Base-by-base conservation (phyloP, 805 yeast genomes). In the Candida khao-thaluensis region DNA sequence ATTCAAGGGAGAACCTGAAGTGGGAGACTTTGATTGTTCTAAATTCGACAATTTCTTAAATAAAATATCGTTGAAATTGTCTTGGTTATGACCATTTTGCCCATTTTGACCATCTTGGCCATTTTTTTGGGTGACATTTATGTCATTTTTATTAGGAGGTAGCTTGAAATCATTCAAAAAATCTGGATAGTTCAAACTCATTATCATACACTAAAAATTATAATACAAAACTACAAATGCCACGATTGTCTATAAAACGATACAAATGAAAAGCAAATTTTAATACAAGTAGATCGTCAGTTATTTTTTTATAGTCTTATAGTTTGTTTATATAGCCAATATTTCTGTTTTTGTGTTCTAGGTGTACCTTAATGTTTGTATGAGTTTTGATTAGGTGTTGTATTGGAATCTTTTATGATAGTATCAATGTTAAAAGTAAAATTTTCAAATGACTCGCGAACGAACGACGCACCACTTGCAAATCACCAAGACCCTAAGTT, bases 161-260 rank as follows among this genome's bases (percentile, higher is more conserved):
- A 45, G 36, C 9, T 34, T 40, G 22, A 45, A 42, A 24, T 37
- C 31, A 15, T 44, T 40, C 44, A 64, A 53, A 45, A 65, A 62
- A 37, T 64, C 66, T 31, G 69, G 68, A 49, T 63, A 62, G 35
- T 61, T 57, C 44, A 63, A 54, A 47, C 51, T 56, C 65, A 60
- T 60, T 23, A 24, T 17, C 15, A 11, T 33, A 33, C 28, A 23
- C 14, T 16, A n/a, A 4, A n/a, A 22, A 7, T 33, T 23, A 33
- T 33, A 33, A 23, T 33, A 33, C 36, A 33, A 33, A 23, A 24
- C 11, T n/a, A 14, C 11, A 12, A 12, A 21, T 31, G 26, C 10
- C 10, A 25, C 24, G 7, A 22, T 7, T 10, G 24, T 30, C 34
- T 30, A 30, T 30, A 30, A 30, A 11, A 17, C 7, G 12, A 17